These are phyloP conservation scores for Jamesozyma rosinii DNA, from an alignment of 805 yeast species.

Conservation along the genomic window DNA sequence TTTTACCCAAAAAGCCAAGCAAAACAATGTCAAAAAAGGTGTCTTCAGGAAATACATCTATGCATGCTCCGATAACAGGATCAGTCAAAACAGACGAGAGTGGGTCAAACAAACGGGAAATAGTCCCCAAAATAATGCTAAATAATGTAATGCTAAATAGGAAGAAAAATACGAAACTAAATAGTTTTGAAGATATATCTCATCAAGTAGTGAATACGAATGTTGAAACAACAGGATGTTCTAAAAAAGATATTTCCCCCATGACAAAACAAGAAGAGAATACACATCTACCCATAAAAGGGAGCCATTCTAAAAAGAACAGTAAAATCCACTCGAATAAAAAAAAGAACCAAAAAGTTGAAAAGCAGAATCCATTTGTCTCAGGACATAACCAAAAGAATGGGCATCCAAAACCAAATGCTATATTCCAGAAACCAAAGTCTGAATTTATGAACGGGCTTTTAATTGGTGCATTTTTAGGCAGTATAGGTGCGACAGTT, in stretches of 20 bases:
- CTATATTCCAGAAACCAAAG: background rate
- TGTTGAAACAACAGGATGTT: background rate
- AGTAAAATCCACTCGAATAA: background rate
- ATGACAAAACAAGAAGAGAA: too few relatives aligned
- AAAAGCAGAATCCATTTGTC: constrained; percentile 8
- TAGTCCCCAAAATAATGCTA: background rate
- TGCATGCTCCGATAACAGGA: too few relatives aligned
- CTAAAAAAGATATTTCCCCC: background rate
- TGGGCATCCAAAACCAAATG: background rate
- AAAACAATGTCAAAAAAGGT: too few relatives aligned
- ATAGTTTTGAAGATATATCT: too few relatives aligned
- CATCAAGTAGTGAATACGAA: background rate
- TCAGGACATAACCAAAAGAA: constrained; percentile 3
- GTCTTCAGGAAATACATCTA: too few relatives aligned
- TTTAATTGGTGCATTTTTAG: constrained; percentile 2
- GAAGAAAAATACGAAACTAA: too few relatives aligned
- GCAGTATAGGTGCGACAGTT: constrained; percentile 1
- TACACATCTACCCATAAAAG: background rate
- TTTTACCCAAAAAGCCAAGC: too few relatives aligned
- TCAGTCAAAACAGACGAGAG: too few relatives aligned
- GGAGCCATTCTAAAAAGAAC: background rate
- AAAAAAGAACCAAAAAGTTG: background rate
- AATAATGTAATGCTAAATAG: background rate
- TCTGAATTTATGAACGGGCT: constrained; percentile 2
- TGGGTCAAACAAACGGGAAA: background rate